Evolutionary conservation across 2,329 filamentous ascomycete species (phyloP).

Genomic region (Neonectria hederae): DNA sequence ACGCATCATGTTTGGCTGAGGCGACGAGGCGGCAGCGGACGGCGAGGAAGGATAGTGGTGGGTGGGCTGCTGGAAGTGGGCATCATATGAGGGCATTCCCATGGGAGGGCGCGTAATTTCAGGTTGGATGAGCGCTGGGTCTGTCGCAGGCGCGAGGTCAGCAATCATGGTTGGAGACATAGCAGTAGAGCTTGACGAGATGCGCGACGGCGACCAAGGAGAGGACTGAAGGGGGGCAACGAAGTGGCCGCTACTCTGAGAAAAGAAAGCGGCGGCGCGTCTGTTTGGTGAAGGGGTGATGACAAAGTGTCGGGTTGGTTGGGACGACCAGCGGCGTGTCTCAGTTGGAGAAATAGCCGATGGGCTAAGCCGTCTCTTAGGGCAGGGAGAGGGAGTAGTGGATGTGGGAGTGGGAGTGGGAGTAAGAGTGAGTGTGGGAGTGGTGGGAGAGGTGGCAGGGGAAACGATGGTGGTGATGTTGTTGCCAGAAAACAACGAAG

Average conservation of each 20-base stretch:
- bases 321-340: constrained; percentile 35
- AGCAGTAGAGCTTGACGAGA: constrained; percentile 12
- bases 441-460: constrained; percentile 18
- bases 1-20: constrained; percentile 58
- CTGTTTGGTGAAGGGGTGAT: constrained; percentile 31
- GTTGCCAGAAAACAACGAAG: constrained; percentile 43
- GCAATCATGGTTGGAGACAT: constrained; percentile 41
- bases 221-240: constrained; percentile 28
- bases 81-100: constrained; percentile 57
- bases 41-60: constrained; percentile 69
- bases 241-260: constrained; percentile 37
- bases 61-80: constrained; percentile 56
- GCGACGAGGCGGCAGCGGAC: constrained; percentile 65
- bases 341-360: constrained; percentile 38
- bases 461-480: neutral
- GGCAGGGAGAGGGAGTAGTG: constrained; percentile 24
- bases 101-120: constrained; percentile 62
- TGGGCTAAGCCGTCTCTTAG: constrained; percentile 31
- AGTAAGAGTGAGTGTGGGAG: constrained; percentile 25
- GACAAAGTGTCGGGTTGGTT: constrained; percentile 30
- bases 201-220: constrained; percentile 16
- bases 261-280: constrained; percentile 33
- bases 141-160: constrained; percentile 54
- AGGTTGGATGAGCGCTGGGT: constrained; percentile 66
- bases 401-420: constrained; percentile 18